Percentiles rank a stretch among this genome's conserved stretches.
Evolutionary conservation across 1,284 basidiomycete genomes (phyloP).

Genomic region (Puccinia triticina): DNA sequence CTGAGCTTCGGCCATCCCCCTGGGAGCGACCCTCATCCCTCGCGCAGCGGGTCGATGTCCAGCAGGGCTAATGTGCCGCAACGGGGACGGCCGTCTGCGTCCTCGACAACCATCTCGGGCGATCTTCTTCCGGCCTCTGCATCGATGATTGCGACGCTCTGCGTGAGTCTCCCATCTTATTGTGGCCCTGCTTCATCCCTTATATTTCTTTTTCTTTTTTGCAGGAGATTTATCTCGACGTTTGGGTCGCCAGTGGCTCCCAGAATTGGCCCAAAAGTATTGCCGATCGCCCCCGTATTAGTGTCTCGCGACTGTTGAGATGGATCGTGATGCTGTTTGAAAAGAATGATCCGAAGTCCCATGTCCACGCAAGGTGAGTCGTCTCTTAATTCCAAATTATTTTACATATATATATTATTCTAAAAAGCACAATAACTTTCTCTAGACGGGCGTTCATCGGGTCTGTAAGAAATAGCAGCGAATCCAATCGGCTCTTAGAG

Average conservation of each 20-base stretch:
- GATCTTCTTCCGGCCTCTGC: constrained; percentile 45
- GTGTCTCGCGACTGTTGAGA: constrained; percentile 30
- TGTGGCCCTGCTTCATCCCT: too few species aligned
- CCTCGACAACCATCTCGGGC: constrained; percentile 18
- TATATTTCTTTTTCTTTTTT: not conserved
- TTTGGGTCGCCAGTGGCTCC: constrained; percentile 29
- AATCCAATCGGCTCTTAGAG: constrained; percentile 46
- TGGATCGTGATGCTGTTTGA: constrained; percentile 46
- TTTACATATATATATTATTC: not conserved
- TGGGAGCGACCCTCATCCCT: constrained; percentile 3
- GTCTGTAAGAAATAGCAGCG: constrained; percentile 36
- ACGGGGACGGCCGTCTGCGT: not conserved
- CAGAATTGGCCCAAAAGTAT: constrained; percentile 2
- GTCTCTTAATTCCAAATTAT: not conserved
- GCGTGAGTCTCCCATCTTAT: constrained; percentile 29
- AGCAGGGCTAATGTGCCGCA: constrained; percentile 8
- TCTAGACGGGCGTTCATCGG: constrained; percentile 45
- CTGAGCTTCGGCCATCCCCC: not conserved
- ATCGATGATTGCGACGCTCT: constrained; percentile 45
- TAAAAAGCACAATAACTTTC: not conserved
- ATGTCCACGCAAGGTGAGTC: constrained; percentile 46
- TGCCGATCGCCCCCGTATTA: constrained; percentile 28
- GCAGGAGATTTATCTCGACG: constrained; percentile 40
- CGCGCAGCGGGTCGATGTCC: constrained; percentile 15
- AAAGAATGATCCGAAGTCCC: constrained; percentile 33